Conservation (phyloP, 2,329 filamentous ascomycete species). For the Botrytis elliptica region DNA sequence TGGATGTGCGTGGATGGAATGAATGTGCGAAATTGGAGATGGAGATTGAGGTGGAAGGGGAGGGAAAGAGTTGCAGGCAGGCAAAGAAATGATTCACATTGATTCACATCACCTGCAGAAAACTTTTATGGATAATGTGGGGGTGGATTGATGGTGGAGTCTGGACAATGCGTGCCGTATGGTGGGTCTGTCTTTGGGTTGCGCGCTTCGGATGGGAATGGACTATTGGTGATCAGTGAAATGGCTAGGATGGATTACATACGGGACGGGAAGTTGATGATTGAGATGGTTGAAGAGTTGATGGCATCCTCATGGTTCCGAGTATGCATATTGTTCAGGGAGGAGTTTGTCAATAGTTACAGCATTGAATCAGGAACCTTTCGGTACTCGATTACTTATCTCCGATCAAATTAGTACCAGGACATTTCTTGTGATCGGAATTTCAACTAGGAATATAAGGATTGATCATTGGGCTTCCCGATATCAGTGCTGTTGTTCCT, state of each 20-base stretch:
- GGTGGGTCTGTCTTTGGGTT: slow-evolving; percentile 2
- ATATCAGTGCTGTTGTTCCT: background rate
- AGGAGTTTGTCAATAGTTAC: background rate
- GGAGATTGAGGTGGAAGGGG: background rate
- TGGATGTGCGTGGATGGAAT: background rate
- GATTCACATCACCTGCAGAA: slow-evolving; percentile 9
- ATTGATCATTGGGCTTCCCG: background rate
- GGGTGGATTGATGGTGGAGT: background rate
- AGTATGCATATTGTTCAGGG: background rate
- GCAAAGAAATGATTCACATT: background rate
- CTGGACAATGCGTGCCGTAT: slow-evolving; percentile 7
- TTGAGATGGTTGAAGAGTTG: background rate
- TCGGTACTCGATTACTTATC: background rate
- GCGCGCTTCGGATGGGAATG: background rate
- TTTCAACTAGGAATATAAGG: background rate
- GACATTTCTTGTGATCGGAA: background rate
- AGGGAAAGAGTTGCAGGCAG: background rate
- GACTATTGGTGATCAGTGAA: background rate
- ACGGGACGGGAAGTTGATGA: background rate
- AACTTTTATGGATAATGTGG: background rate
- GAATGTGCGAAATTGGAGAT: background rate
- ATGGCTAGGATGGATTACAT: background rate
- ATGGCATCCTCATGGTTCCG: background rate
- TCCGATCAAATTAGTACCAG: background rate
- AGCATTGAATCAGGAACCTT: background rate